Evolutionary conservation across 371 early-diverging fungal genomes (phyloP).

Genomic region (Rhizopus arrhizus): DNA sequence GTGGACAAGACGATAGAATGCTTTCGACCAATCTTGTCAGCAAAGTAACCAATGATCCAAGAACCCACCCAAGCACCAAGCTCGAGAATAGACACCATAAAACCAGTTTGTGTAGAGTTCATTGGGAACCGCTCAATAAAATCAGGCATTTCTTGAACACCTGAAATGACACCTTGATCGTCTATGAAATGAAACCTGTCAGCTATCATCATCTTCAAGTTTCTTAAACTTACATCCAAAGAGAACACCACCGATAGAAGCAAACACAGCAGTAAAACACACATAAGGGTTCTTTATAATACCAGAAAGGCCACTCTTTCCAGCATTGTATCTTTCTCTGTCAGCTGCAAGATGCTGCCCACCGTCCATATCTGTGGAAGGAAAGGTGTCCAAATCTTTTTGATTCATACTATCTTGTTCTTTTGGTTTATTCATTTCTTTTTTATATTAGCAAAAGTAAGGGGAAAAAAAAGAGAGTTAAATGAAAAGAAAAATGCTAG

Average conservation of each 20-base stretch:
- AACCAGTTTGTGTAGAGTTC: constrained; percentile 38
- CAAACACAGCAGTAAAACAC: constrained; percentile 43
- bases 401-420: constrained; percentile 5
- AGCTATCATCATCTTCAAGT: background rate
- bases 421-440: background rate
- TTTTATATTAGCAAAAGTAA: background rate
- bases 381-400: background rate
- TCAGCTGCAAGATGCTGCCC: background rate
- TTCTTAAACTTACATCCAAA: constrained; percentile 38
- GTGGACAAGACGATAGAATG: constrained; percentile 67
- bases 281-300: constrained; percentile 46
- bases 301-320: constrained; percentile 30
- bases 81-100: constrained; percentile 61
- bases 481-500: no score
- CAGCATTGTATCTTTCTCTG: background rate
- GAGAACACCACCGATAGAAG: constrained; percentile 48
- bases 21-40: constrained; percentile 72
- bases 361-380: background rate
- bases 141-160: constrained; percentile 47
- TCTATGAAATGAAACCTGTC: constrained; percentile 16
- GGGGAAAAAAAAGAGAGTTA: no score
- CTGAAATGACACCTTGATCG: constrained; percentile 54
- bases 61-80: constrained; percentile 62
- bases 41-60: constrained; percentile 56
- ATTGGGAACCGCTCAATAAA: constrained; percentile 36